A percentile compares a stretch with the other conserved stretches of the same genome.
Conservation (phyloP, 78 protist species). For the Dictyostelium brefeldianum region DNA sequence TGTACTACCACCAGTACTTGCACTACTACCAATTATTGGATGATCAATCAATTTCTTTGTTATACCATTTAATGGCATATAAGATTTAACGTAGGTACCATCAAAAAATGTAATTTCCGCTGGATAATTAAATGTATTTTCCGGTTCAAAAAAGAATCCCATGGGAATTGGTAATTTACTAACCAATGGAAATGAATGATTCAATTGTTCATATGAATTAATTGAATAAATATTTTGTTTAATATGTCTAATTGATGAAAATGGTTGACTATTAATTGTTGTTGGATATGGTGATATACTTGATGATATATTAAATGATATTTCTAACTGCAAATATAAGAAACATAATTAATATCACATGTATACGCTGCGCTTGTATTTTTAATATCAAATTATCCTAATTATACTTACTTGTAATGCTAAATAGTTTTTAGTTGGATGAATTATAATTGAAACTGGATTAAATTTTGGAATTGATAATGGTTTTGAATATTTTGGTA, state of each 20-base stretch:
- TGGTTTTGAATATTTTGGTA: constrained; percentile 62
- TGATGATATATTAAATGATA: not conserved
- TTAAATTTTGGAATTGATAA: constrained; percentile 23
- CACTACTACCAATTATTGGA: constrained; percentile 20
- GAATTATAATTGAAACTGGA: constrained; percentile 29
- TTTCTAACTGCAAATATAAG: not conserved
- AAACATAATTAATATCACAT: no score
- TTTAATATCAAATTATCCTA: no score
- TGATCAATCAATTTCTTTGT: constrained; percentile 4
- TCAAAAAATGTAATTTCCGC: constrained; percentile 57
- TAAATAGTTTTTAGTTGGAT: constrained; percentile 63
- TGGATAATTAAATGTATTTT: constrained; percentile 62
- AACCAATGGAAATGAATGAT: constrained; percentile 51
- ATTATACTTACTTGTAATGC: constrained; percentile 40
- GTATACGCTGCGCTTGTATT: no score
- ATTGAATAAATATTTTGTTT: constrained; percentile 72
- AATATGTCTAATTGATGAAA: constrained; percentile 42
- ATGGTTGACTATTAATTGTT: not conserved
- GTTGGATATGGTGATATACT: constrained; percentile 13
- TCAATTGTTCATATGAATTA: constrained; percentile 27
- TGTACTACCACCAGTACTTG: not conserved
- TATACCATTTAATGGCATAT: constrained; percentile 52
- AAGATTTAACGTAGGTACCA: constrained; percentile 36
- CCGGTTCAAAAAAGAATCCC: constrained; percentile 73
- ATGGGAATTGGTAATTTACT: constrained; percentile 18